phyloP scores from a whole-genome alignment of 805 yeast species.

The Metschnikowia cerradonensis region DNA sequence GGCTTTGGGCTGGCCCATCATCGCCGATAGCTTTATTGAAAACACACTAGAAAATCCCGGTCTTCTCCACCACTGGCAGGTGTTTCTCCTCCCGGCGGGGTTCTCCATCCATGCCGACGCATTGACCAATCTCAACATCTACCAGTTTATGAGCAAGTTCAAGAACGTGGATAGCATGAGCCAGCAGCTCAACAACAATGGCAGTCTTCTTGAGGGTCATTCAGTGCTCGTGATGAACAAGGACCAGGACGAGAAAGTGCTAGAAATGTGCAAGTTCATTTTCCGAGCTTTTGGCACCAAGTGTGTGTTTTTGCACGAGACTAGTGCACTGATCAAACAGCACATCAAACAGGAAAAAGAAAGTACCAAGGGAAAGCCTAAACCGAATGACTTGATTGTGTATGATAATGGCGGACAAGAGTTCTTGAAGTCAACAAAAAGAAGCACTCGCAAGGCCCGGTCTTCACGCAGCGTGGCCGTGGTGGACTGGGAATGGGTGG shows the following conservation, averaged over 20 bases:
- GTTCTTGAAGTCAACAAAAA: slow-evolving; percentile 5
- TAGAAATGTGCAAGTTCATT: slow-evolving; percentile 39
- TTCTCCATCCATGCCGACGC: slow-evolving; percentile 45
- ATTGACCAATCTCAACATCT: slow-evolving; percentile 48
- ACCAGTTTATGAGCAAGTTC: slow-evolving; percentile 38
- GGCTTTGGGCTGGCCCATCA: slow-evolving; percentile 82
- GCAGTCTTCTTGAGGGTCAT: slow-evolving; percentile 27
- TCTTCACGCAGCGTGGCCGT: slow-evolving; percentile 19
- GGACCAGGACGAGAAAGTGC: slow-evolving; percentile 25
- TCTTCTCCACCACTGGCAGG: slow-evolving; percentile 39
- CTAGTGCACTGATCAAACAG: not conserved
- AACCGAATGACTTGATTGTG: slow-evolving; percentile 15
- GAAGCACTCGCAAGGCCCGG: not conserved
- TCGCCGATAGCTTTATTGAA: slow-evolving; percentile 53
- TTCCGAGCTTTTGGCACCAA: slow-evolving; percentile 46
- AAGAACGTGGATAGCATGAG: slow-evolving; percentile 25
- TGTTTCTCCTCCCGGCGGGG: slow-evolving; percentile 71
- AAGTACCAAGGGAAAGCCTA: too few species aligned
- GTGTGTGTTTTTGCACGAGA: slow-evolving; percentile 14
- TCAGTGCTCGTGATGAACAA: slow-evolving; percentile 35
- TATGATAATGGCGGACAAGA: slow-evolving; percentile 25
- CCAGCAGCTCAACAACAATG: slow-evolving; percentile 43
- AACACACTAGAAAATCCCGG: slow-evolving; percentile 40
- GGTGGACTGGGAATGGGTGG: slow-evolving; percentile 64
- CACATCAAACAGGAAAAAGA: not conserved